Percentiles rank a stretch among this genome's conserved stretches.
phyloP scores from a whole-genome alignment of 352 stramenopile species.

The Blastocystis sp. region DNA sequence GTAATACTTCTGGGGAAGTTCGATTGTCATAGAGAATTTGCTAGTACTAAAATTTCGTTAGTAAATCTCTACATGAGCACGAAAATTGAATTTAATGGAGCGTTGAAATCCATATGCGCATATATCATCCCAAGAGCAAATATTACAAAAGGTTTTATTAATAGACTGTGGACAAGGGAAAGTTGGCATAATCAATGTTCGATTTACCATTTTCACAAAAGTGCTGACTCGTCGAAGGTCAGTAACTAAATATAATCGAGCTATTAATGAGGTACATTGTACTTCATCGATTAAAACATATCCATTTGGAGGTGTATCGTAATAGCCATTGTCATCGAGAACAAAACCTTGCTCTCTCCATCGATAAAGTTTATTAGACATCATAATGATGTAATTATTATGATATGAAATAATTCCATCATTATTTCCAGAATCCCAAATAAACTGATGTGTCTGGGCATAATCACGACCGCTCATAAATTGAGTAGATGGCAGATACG shows the following conservation, averaged over 20 bases:
- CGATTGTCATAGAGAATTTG: constrained; percentile 45
- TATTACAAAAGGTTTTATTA: not conserved
- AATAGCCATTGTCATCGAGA: constrained; percentile 17
- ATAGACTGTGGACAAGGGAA: not conserved
- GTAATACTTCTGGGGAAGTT: not conserved
- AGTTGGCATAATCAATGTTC: constrained; percentile 23
- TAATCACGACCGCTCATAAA: constrained; percentile 13
- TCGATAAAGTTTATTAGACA: constrained; percentile 16
- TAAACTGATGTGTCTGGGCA: constrained; percentile 1
- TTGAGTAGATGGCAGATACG: not conserved
- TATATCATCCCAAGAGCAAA: not conserved
- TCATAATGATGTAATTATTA: constrained; percentile 30
- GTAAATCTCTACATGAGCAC: not conserved
- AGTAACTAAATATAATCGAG: not conserved
- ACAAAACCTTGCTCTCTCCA: constrained; percentile 30
- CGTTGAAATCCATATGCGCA: constrained; percentile 16
- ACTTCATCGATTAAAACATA: constrained; percentile 15
- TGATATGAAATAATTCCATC: constrained; percentile 30
- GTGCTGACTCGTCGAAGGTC: not conserved
- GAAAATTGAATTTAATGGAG: not conserved
- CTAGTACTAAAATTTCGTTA: not conserved
- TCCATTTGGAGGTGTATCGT: not conserved
- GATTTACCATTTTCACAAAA: not conserved
- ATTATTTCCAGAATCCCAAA: not conserved
- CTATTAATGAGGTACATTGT: not conserved